Conservation (phyloP, 257 asterid genomes). For the Handroanthus guayacan region DNA sequence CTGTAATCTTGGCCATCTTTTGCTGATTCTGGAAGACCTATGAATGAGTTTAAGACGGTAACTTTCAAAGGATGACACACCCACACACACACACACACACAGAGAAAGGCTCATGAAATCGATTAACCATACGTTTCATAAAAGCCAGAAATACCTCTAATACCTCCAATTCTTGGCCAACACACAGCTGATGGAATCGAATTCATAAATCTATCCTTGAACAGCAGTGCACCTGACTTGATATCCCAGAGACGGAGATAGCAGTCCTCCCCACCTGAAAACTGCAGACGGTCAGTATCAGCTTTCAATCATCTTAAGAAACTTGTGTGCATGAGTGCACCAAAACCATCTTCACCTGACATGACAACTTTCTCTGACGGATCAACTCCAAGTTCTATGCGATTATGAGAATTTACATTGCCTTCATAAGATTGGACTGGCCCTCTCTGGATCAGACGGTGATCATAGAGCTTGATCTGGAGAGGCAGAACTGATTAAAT, state of each 20-base stretch:
- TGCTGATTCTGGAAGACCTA: constrained; percentile 28
- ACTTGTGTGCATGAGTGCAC: background rate
- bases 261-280: constrained; percentile 92
- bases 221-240: constrained; percentile 82
- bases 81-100: background rate
- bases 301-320: constrained; percentile 25
- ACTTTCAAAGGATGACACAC: background rate
- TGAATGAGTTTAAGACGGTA: constrained; percentile 2
- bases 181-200: constrained; percentile 73
- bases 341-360: constrained; percentile 62
- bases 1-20: constrained; percentile 41
- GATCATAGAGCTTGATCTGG: constrained; percentile 90
- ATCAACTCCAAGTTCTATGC: constrained; percentile 83
- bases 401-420: constrained; percentile 77
- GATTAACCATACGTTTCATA: background rate
- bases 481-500: constrained; percentile 9
- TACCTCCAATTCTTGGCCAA: constrained; percentile 76
- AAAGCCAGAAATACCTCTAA: constrained; percentile 38
- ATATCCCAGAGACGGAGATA: constrained; percentile 82
- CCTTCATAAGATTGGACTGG: constrained; percentile 88
- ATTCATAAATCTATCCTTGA: constrained; percentile 61
- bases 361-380: constrained; percentile 77
- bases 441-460: constrained; percentile 70
- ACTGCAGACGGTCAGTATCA: constrained; percentile 10
- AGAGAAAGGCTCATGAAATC: background rate